Percentiles rank a stretch among this genome's conserved stretches.
phyloP scores from a whole-genome alignment of 2,329 filamentous ascomycete species.

The Tolypocladium amazonense region DNA sequence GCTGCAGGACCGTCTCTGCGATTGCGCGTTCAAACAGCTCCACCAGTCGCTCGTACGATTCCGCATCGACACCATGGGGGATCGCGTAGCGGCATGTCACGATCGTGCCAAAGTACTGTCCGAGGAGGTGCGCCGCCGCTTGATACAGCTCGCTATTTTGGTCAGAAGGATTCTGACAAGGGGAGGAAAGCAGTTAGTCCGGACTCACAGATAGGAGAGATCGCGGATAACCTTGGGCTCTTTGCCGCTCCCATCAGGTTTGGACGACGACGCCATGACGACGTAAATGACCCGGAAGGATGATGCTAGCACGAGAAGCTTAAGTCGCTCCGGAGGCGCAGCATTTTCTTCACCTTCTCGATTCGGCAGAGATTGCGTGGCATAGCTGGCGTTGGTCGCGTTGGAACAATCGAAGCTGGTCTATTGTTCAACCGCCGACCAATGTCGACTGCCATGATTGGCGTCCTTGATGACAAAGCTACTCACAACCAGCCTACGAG shows the following conservation, averaged over 20 bases:
- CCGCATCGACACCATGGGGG: conserved; percentile 1
- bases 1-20: background rate
- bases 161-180: background rate
- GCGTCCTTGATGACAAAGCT: too few species aligned
- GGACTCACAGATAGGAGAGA: background rate
- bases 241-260: too few species aligned
- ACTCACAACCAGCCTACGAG: too few species aligned
- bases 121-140: background rate
- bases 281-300: background rate
- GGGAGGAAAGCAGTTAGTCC: background rate
- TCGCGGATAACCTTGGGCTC: background rate
- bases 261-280: background rate
- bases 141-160: background rate
- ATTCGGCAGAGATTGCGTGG: background rate
- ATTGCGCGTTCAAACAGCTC: background rate
- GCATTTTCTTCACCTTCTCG: background rate
- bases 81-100: conserved; percentile 6
- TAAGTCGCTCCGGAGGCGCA: background rate
- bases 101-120: conserved; percentile 1
- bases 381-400: background rate
- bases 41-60: background rate
- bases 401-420: background rate
- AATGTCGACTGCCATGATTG: too few species aligned
- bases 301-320: background rate
- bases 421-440: background rate